Evolutionary conservation across 495 filamentous ascomycete species (phyloP), one percentile per base, ranked within the genome.

Genomic region (Amphirosellinia nigrospora): DNA sequence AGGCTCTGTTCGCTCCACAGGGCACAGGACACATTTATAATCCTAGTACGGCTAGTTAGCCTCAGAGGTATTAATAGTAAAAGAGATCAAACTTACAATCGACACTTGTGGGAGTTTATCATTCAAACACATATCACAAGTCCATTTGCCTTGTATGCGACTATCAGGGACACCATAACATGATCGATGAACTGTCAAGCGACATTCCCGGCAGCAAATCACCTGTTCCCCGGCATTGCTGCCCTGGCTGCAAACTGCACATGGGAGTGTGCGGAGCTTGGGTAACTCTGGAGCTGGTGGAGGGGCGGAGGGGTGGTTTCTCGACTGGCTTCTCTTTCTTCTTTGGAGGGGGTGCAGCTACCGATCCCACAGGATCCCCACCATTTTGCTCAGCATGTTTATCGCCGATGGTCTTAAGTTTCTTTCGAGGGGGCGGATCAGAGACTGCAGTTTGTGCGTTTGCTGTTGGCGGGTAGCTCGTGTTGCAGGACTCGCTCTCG

Each of bases 121-220:
- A 76, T 99, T 99, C 15, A 89, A 83, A 81, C 96, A 99, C 88
- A 92, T 95, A 80, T 99, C 96, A 79, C 96, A 99, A 23, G 92
- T 85, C 96, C 96, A 99, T 80, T 97, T 97, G 62, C 85, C 86
- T 34, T 86, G 85, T 48, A 87, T 87, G n/a, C 89, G 87, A 55
- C 85, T 86, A 34, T 92, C 89, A 2, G 87, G 79, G 38, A 98
- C 85, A 21, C 96, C 96, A 78, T 98, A 99, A 79, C 96, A 99
- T 66, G 89, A 90, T 52, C 91, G 90, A 78, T 99, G 96, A n/a
- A 99, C 95, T 0, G 94, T 92, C 74, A 99, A 82, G 56, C 92
- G 91, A 77, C 96, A 99, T 74, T 95, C 92, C 65, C 86, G 86
- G 75, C 94, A 99, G 23, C 86, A 88, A 48, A 97, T 75, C 23